These are phyloP conservation scores for Exidia glandulosa DNA, from an alignment of 768 basidiomycete species.

Conservation along the genomic window DNA sequence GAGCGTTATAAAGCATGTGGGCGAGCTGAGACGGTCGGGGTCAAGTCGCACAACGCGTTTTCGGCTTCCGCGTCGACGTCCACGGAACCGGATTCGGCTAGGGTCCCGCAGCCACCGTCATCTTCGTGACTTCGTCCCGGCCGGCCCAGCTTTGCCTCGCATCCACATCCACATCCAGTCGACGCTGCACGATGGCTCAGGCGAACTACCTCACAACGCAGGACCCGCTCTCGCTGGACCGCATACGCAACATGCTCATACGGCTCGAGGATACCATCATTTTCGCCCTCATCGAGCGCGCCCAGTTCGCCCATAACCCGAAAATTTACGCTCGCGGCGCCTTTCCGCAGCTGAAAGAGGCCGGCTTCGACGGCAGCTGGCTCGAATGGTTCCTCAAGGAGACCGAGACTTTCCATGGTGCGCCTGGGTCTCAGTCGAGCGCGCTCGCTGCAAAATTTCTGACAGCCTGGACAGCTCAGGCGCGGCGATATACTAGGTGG, in stretches of 20 bases:
- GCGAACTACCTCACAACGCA: constrained; percentile 55
- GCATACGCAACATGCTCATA: constrained; percentile 76
- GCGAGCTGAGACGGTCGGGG: no score
- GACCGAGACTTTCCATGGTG: constrained; percentile 90
- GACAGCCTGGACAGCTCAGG: constrained; percentile 68
- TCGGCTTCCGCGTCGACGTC: no score
- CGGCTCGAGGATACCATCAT: constrained; percentile 98
- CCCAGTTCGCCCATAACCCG: constrained; percentile 91
- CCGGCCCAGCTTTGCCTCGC: not conserved
- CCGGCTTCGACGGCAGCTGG: constrained; percentile 81
- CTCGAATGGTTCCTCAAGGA: constrained; percentile 97
- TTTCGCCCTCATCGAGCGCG: constrained; percentile 92
- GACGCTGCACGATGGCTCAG: constrained; percentile 14
- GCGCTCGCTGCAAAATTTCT: not conserved
- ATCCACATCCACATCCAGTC: not conserved
- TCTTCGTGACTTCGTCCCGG: not conserved
- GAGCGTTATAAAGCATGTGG: no score
- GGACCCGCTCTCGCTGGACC: constrained; percentile 78
- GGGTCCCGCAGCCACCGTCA: no score
- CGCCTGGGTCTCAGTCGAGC: constrained; percentile 19
- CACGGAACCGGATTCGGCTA: no score
- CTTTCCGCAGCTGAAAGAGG: constrained; percentile 63
- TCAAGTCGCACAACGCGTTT: no score
- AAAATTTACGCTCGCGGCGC: constrained; percentile 74
- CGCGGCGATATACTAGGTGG: constrained; percentile 87